Conservation (phyloP, 2,329 filamentous ascomycete genomes). For the Ceratocystis alfenasii region DNA sequence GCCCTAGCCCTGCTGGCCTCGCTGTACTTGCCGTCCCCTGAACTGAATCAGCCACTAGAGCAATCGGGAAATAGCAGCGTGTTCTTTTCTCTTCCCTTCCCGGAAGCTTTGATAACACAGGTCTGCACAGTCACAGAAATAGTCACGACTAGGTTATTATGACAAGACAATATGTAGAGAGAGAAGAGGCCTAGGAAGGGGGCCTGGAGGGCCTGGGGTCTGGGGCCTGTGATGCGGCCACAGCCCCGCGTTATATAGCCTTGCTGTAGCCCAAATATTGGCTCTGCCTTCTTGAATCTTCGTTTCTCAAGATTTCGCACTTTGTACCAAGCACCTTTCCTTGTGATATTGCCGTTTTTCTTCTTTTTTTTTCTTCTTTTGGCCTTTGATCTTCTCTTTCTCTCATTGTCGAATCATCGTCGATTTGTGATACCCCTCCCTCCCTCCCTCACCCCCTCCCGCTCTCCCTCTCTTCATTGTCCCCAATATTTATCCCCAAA, state of each 20-base stretch:
- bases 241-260: slow-evolving; percentile 4
- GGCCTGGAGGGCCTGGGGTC: background rate
- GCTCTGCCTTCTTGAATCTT: background rate
- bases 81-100: background rate
- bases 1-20: background rate
- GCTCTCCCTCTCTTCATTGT: background rate
- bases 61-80: background rate
- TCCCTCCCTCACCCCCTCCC: background rate
- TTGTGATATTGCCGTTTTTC: background rate
- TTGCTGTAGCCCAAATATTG: background rate
- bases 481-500: background rate
- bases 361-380: background rate
- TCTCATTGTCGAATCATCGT: background rate
- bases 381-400: background rate
- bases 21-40: background rate
- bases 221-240: background rate
- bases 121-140: slow-evolving; percentile 7
- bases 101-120: background rate
- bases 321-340: background rate
- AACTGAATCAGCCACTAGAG: background rate
- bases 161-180: background rate
- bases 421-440: background rate
- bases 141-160: background rate
- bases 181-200: background rate
- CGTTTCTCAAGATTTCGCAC: background rate